These are phyloP conservation scores for Leccinum imitatum DNA, from an alignment of 768 basidiomycete species.

Conservation along the genomic window DNA sequence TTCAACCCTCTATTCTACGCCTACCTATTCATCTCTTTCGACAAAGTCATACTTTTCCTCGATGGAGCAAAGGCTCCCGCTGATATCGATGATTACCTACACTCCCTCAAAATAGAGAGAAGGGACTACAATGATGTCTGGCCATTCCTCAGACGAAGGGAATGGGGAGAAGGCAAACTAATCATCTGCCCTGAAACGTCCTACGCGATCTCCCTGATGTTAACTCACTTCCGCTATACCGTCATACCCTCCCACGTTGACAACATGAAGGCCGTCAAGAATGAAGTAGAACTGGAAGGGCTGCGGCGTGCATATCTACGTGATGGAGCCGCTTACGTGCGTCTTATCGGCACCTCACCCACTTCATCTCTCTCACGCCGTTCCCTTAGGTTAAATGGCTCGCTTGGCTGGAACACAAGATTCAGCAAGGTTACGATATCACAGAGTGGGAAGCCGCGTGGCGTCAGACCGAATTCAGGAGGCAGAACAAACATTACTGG, in stretches of 20 bases:
- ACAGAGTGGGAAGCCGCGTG: conserved; percentile 92
- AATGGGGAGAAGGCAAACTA: conserved; percentile 81
- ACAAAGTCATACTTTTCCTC: conserved; percentile 71
- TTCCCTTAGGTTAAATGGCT: conserved; percentile 66
- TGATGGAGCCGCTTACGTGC: conserved; percentile 82
- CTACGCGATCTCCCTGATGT: conserved; percentile 82
- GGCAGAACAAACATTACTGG: conserved; percentile 70
- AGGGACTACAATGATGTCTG: conserved; percentile 77
- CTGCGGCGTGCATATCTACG: conserved; percentile 81
- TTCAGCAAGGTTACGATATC: conserved; percentile 74
- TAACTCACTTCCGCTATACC: conserved; percentile 80
- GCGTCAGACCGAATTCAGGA: conserved; percentile 74
- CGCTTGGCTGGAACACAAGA: conserved; percentile 85
- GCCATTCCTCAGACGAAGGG: conserved; percentile 69
- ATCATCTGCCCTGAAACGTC: conserved; percentile 73
- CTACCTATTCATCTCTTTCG: conserved; percentile 72
- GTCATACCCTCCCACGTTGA: conserved; percentile 70
- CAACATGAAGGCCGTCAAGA: conserved; percentile 85
- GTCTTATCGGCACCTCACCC: conserved; percentile 33
- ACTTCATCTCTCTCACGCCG: conserved; percentile 12
- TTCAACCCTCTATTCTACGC: conserved; percentile 91
- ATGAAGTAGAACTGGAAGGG: conserved; percentile 80
- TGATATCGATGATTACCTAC: conserved; percentile 58
- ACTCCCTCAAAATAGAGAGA: conserved; percentile 53
- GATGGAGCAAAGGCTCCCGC: conserved; percentile 63